Evolutionary conservation across 179 eudicot genomes (phyloP), one percentile per base, ranked within the genome.

Genomic region (Patellifolia procumbens): DNA sequence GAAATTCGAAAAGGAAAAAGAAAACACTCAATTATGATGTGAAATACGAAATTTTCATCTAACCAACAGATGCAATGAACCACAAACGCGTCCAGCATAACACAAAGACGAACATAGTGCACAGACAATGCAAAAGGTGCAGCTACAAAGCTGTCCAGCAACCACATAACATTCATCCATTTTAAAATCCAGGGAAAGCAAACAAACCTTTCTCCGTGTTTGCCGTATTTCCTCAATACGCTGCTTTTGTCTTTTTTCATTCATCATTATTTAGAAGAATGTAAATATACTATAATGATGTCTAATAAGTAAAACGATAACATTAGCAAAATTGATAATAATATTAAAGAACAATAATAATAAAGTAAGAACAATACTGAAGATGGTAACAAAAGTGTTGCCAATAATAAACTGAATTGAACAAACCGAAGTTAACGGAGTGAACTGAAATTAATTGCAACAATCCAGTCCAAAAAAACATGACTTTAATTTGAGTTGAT

Each of bases 201-300:
- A 68, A 76, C 72, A 58, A 46, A 91, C 99, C 99, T 90, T 90
- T 85, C 88, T 90, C 68, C 89, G 87, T 66, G 86, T 78, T 80
- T 89, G 88, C 51, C 99, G 87, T 17, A 93, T 78, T 84, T 95
- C 99, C 75, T 95, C 97, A n/a, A 95, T 70, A 46, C 99, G 93
- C 71, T 85, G 84, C 83, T 82, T 88, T 79, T 91, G 97, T 72
- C 97, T 89, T 83, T 86, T 91, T 83, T 89, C 93, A 89, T 92
- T 89, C 77, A 81, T 94, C 83, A 84, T 73, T 76, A 92, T 51
- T n/a, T n/a, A n/a, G n/a, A n/a, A n/a, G n/a, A n/a, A n/a, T n/a
- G n/a, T n/a, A n/a, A n/a, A n/a, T n/a, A n/a, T n/a, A n/a, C n/a
- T n/a, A n/a, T n/a, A n/a, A n/a, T n/a, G n/a, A n/a, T n/a, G n/a